A percentile compares a stretch with the other conserved stretches of the same genome.
Conservation (phyloP, 1,139 yeast genomes). For the Suhomyces bolitotheri region DNA sequence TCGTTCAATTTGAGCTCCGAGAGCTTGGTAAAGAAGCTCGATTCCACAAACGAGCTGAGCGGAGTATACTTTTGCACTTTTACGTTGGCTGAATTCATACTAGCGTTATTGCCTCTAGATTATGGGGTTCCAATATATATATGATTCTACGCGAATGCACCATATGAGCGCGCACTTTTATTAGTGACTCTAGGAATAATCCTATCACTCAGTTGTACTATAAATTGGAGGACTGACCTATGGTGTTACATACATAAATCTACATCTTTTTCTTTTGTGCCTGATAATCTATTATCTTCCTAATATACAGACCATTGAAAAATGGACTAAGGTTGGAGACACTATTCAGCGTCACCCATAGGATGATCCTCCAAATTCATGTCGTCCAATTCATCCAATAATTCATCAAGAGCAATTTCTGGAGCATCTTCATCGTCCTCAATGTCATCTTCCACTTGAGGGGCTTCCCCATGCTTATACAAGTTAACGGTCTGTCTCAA, state of each 20-base stretch:
- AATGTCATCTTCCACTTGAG: constrained; percentile 46
- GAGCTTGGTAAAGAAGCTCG: constrained; percentile 78
- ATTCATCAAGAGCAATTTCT: constrained; percentile 74
- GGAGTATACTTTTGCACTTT: constrained; percentile 43
- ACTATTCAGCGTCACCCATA: constrained; percentile 27
- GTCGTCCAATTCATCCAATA: constrained; percentile 89
- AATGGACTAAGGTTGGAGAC: too few relatives aligned
- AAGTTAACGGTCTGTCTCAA: constrained; percentile 87
- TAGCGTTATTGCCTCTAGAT: constrained; percentile 1
- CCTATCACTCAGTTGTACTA: too few relatives aligned
- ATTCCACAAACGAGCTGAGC: constrained; percentile 73
- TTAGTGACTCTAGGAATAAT: too few relatives aligned
- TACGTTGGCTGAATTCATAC: not conserved
- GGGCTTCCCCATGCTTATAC: constrained; percentile 61
- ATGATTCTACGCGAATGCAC: too few relatives aligned
- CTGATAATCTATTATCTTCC: too few relatives aligned
- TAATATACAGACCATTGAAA: too few relatives aligned
- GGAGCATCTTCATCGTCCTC: constrained; percentile 76
- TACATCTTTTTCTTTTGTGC: too few relatives aligned
- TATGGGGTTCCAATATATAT: too few relatives aligned
- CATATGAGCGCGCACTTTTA: too few relatives aligned
- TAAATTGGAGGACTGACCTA: too few relatives aligned
- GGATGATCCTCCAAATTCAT: constrained; percentile 70
- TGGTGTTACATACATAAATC: too few relatives aligned
- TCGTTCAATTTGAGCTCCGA: constrained; percentile 67